Conservation (phyloP, 1,284 basidiomycete genomes). For the Cutaneotrichosporon cutaneum region DNA sequence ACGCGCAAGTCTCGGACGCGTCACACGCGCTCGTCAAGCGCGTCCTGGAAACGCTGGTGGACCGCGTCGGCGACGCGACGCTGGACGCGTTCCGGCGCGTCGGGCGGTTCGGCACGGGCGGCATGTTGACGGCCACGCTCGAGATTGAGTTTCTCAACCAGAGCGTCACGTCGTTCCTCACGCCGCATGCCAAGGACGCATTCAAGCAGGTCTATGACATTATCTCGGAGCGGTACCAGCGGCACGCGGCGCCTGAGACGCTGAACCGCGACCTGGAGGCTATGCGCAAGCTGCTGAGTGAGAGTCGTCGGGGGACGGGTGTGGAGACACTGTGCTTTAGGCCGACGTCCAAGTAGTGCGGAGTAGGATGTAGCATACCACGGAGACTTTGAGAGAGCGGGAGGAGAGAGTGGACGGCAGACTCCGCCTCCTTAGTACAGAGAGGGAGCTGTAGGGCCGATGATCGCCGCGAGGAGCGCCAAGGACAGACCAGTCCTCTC, state of each 20-base stretch:
- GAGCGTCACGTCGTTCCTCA: constrained; percentile 78
- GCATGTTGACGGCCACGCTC: constrained; percentile 97
- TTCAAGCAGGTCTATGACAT: constrained; percentile 90
- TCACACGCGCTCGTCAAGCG: constrained; percentile 77
- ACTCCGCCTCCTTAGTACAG: too few species aligned
- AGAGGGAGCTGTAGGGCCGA: too few species aligned
- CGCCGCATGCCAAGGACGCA: constrained; percentile 71
- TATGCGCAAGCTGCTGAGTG: constrained; percentile 83
- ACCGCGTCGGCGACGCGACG: constrained; percentile 77
- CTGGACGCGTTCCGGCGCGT: constrained; percentile 81
- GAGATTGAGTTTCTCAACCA: constrained; percentile 99
- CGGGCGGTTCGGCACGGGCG: constrained; percentile 90
- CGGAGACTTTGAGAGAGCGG: too few species aligned
- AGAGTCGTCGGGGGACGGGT: constrained; percentile 83
- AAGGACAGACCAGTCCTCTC: too few species aligned
- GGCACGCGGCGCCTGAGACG: constrained; percentile 63
- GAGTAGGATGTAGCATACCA: not conserved
- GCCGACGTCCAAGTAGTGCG: not conserved
- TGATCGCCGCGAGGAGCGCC: too few species aligned
- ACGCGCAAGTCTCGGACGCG: constrained; percentile 81
- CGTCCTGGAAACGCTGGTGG: constrained; percentile 76
- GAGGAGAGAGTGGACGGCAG: too few species aligned
- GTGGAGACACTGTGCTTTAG: constrained; percentile 83
- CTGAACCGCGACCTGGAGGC: constrained; percentile 83
- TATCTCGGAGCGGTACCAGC: constrained; percentile 86